Base-by-base conservation (phyloP, 164 flowering plant species). In the Nymphaea thermarum region DNA sequence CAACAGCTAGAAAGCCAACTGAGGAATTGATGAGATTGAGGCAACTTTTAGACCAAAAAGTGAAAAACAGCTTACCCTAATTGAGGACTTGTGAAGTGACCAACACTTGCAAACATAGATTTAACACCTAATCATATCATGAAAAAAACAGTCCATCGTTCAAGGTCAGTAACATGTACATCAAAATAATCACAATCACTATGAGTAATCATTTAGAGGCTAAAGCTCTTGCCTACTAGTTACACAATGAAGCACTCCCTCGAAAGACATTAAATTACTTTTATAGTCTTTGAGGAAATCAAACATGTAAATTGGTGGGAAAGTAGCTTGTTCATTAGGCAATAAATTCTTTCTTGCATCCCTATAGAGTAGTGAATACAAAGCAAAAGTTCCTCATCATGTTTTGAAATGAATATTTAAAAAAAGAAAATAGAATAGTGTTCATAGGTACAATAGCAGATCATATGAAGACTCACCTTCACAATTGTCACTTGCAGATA, bases 401-500 rank as follows among this genome's bases (percentile, higher is more conserved):
- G 42, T 36, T n/a, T n/a, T 17, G 64, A 62, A 62, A 11, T 62
- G 16, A 55, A 12, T n/a, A n/a, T n/a, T 14, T 11, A 67, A 64
- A 36, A 5, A 18, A 43, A 18, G 15, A 25, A 44, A 18, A 61
- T 57, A 55, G 12, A 11, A 43, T 12, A 8, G 41, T n/a, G 18
- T 42, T 4, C 7, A 15, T 15, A 10, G 8, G 17, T 4, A n/a
- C n/a, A 3, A n/a, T n/a, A 36, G n/a, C 16, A 43, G 14, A 36
- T 12, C 44, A 45, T 12, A 6, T 47, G 16, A 3, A 17, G 43
- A 51, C 77, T 64, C 72, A 89, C 95, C 95, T 87, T 89, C 90
- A 62, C 90, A 87, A 75, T 90, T 85, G 72, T 88, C 97, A 76
- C 86, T 77, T 15, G 86, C 86, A 73, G 73, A 79, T 75, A 88